Evolutionary conservation across 768 basidiomycete species (phyloP).

Genomic region (Hortiboletus flavorubellus): DNA sequence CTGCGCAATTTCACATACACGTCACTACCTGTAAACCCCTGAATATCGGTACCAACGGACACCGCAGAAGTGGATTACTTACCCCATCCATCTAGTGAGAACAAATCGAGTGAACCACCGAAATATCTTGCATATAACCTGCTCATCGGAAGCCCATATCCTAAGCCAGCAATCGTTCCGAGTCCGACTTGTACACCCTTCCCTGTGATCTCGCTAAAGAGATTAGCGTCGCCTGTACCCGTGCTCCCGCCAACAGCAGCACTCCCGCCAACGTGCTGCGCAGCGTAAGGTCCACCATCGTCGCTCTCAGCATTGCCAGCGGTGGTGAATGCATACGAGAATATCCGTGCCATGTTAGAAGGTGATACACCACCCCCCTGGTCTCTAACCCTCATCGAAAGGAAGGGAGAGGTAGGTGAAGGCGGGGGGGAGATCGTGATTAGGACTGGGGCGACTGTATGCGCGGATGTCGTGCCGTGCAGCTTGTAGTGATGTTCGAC

Average conservation of each 20-base stretch:
- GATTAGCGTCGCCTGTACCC: constrained; percentile 42
- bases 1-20: constrained; percentile 54
- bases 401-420: constrained; percentile 38
- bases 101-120: constrained; percentile 78
- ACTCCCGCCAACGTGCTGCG: constrained; percentile 71
- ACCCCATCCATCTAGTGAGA: constrained; percentile 85
- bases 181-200: constrained; percentile 76
- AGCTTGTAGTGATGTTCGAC: constrained; percentile 66
- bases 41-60: background rate
- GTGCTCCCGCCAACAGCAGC: constrained; percentile 52
- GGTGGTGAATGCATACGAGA: constrained; percentile 91
- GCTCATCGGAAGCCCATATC: constrained; percentile 85
- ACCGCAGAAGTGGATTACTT: constrained; percentile 19
- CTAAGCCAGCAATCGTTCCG: constrained; percentile 88
- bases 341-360: constrained; percentile 71
- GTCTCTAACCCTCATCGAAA: constrained; percentile 79
- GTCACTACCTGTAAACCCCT: constrained; percentile 39
- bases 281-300: constrained; percentile 72
- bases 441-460: constrained; percentile 55
- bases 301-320: constrained; percentile 52
- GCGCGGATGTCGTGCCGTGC: constrained; percentile 33
- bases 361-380: constrained; percentile 83
- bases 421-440: constrained; percentile 68
- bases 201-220: constrained; percentile 77
- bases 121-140: constrained; percentile 78